Evolutionary conservation across 2,329 filamentous ascomycete genomes (phyloP).

Genomic region (Pseudocercospora eumusae): DNA sequence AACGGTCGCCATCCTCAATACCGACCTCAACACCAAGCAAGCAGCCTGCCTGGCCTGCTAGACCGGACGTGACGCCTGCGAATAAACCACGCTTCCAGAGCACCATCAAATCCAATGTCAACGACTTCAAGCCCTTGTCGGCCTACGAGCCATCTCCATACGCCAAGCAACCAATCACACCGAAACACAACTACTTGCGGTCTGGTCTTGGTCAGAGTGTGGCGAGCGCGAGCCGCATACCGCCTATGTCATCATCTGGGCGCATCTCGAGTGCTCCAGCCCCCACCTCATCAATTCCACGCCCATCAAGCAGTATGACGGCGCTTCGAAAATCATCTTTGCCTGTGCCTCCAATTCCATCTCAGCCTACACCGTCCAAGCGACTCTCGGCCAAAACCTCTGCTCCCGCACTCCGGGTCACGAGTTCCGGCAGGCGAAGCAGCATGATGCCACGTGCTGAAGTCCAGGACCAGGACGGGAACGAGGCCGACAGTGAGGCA

Average conservation of each 20-base stretch:
- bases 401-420: slow-evolving; percentile 25
- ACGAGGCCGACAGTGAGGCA: slow-evolving; percentile 37
- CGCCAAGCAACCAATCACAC: slow-evolving; percentile 37
- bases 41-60: slow-evolving; percentile 22
- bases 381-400: slow-evolving; percentile 24
- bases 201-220: slow-evolving; percentile 21
- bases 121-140: slow-evolving; percentile 39
- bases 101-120: slow-evolving; percentile 27
- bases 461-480: slow-evolving; percentile 21
- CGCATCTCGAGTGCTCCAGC: slow-evolving; percentile 21
- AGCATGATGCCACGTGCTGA: slow-evolving; percentile 29
- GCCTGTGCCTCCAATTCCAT: slow-evolving; percentile 21
- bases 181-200: slow-evolving; percentile 35
- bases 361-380: background rate
- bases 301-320: slow-evolving; percentile 23
- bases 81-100: slow-evolving; percentile 33
- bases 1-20: slow-evolving; percentile 29
- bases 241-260: slow-evolving; percentile 11
- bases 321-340: slow-evolving; percentile 30
- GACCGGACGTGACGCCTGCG: slow-evolving; percentile 24
- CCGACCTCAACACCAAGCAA: slow-evolving; percentile 24
- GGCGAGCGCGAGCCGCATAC: slow-evolving; percentile 18
- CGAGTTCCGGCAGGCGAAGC: slow-evolving; percentile 25
- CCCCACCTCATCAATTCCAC: slow-evolving; percentile 25
- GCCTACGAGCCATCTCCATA: slow-evolving; percentile 40